These are phyloP conservation scores for Hibiscus mutabilis DNA, from an alignment of 345 rosid species.

Conservation along the genomic window DNA sequence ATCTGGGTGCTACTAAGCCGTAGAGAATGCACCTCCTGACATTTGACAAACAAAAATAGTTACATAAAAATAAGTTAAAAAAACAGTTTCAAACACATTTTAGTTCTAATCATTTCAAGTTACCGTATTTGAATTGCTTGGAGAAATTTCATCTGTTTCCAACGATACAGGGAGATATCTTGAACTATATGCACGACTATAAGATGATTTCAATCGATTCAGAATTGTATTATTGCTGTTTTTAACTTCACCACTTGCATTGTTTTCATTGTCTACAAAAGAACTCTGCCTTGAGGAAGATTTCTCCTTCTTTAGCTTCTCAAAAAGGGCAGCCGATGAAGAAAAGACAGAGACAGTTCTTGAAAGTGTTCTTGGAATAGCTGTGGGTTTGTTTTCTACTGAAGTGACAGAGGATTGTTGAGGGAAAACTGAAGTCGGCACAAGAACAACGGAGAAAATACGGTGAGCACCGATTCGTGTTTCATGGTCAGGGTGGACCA, in stretches of 20 bases:
- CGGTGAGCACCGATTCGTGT: slow-evolving; percentile 87
- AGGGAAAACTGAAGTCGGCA: slow-evolving; percentile 31
- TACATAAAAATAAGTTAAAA: slow-evolving; percentile 7
- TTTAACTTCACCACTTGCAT: slow-evolving; percentile 31
- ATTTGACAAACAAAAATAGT: slow-evolving; percentile 10
- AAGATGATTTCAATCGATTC: slow-evolving; percentile 49
- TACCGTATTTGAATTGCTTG: slow-evolving; percentile 30
- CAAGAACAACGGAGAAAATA: slow-evolving; percentile 48
- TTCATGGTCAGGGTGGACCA: slow-evolving; percentile 96
- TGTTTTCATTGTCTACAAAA: slow-evolving; percentile 27
- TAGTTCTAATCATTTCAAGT: slow-evolving; percentile 5
- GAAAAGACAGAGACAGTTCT: slow-evolving; percentile 96
- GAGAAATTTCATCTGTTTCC: slow-evolving; percentile 21
- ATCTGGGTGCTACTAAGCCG: slow-evolving; percentile 94
- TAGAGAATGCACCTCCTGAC: slow-evolving; percentile 60
- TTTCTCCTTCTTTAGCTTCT: slow-evolving; percentile 69
- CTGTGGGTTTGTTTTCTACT: slow-evolving; percentile 44
- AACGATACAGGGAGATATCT: slow-evolving; percentile 19
- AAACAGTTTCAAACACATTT: not conserved
- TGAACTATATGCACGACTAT: slow-evolving; percentile 34
- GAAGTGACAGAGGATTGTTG: slow-evolving; percentile 20
- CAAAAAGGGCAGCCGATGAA: slow-evolving; percentile 96
- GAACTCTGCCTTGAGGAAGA: slow-evolving; percentile 25
- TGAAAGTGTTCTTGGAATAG: slow-evolving; percentile 69
- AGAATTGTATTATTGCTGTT: slow-evolving; percentile 33